Conservation (phyloP, 2,329 filamentous ascomycete genomes). For the Phyllosticta capitalensis region DNA sequence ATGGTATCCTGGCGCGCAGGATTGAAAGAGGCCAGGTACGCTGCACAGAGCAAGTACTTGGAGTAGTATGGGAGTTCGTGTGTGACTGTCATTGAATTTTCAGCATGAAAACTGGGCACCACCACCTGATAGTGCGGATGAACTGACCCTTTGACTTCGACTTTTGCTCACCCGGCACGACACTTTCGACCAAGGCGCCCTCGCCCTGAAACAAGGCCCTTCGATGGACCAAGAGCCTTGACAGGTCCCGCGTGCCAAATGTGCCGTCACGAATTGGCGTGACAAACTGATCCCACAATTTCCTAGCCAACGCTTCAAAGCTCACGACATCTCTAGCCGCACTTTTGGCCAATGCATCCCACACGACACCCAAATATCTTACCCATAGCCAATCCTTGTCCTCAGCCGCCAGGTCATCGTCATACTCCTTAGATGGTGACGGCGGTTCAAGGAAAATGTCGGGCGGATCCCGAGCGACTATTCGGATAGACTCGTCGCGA, state of each 20-base stretch:
- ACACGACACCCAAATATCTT: slow-evolving; percentile 73
- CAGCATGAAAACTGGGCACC: neutral
- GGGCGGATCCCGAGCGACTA: slow-evolving; percentile 50
- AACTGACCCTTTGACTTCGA: slow-evolving; percentile 1
- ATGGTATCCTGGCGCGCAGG: slow-evolving; percentile 60
- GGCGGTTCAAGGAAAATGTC: slow-evolving; percentile 36
- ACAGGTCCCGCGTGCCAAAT: slow-evolving; percentile 69
- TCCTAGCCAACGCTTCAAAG: slow-evolving; percentile 59
- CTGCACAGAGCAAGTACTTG: slow-evolving; percentile 62
- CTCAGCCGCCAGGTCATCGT: slow-evolving; percentile 39
- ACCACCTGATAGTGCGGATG: too few relatives aligned
- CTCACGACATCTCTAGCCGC: slow-evolving; percentile 69
- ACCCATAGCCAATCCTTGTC: slow-evolving; percentile 64
- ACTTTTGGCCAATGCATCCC: slow-evolving; percentile 75
- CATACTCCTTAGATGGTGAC: slow-evolving; percentile 37
- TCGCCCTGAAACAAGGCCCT: slow-evolving; percentile 65
- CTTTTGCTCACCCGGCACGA: slow-evolving; percentile 25
- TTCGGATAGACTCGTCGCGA: slow-evolving; percentile 67
- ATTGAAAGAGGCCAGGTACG: slow-evolving; percentile 77
- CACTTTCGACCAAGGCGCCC: slow-evolving; percentile 55
- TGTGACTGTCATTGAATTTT: slow-evolving; percentile 16
- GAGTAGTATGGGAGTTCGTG: slow-evolving; percentile 59
- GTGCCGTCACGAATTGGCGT: slow-evolving; percentile 67
- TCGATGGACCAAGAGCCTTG: slow-evolving; percentile 65
- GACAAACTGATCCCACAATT: slow-evolving; percentile 79